Evolutionary conservation across 208 protist genomes (phyloP), one percentile per base, ranked within the genome.

Genomic region (Acanthamoeba divionensis): DNA sequence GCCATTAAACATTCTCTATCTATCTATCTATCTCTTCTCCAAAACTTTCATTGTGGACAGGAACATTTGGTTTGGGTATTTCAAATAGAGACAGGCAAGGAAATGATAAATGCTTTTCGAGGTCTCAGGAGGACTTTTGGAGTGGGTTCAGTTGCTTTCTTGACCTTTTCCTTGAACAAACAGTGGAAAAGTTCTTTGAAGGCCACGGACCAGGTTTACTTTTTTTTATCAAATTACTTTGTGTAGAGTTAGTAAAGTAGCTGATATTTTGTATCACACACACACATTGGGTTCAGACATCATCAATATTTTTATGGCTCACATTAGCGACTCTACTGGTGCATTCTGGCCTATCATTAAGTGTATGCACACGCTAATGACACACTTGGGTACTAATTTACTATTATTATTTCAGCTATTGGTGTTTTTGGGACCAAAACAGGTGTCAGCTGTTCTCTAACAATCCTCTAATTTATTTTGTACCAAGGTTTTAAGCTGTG

Each of bases 141-240:
- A 21, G 29, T 26, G 73, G 73, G 13, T 83, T 83, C 26, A 33
- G 13, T 33, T 47, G 3, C 26, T 55, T 83, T 18, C 36, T 83
- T 13, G 5, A 18, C 50, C 36, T 65, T 31, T 83, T 83, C 26
- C 57, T 47, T 29, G 1, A 6, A 12, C 50, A 55, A 8, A 47
- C 63, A 18, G 21, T 83, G 24, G 73, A 83, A n/a, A 54, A 83
- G 48, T n/a, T n/a, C n/a, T n/a, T n/a, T n/a, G n/a, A n/a, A n/a
- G n/a, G n/a, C n/a, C n/a, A n/a, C n/a, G n/a, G n/a, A n/a, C n/a
- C n/a, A 83, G 29, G 48, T 83, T 83, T 18, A 83, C 63, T 26
- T 54, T 47, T 54, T 65, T 65, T 21, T 83, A 63, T 26, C 73
- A 47, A 5, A 83, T 47, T 83, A 41, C 71, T 44, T 57, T 2